A percentile compares a stretch with the other conserved stretches of the same genome.
These are phyloP conservation scores for Fusarium sp. DNA, from an alignment of 2,329 filamentous ascomycete species.

Conservation along the genomic window DNA sequence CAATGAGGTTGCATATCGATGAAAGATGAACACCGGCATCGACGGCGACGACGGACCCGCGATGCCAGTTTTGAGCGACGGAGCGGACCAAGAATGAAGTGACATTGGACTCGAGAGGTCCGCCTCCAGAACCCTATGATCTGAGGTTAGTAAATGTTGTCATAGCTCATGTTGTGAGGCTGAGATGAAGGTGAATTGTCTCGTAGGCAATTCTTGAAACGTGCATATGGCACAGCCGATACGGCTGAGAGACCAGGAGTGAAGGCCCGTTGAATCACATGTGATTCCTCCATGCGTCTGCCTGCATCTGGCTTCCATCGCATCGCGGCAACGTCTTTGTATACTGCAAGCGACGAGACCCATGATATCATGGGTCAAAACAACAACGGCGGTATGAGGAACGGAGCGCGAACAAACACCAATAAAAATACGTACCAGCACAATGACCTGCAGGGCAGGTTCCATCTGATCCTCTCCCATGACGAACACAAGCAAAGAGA, in stretches of 20 bases:
- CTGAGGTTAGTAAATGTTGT: constrained; percentile 26
- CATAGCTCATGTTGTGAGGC: not conserved
- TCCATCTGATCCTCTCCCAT: constrained; percentile 45
- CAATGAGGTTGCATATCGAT: constrained; percentile 83
- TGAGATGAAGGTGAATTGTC: not conserved
- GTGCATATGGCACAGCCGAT: not conserved
- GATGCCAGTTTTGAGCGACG: constrained; percentile 80
- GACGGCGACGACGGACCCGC: constrained; percentile 87
- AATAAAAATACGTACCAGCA: constrained; percentile 69
- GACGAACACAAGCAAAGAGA: constrained; percentile 8
- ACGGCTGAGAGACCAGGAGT: not conserved
- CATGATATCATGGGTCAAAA: constrained; percentile 11
- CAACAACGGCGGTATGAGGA: not conserved
- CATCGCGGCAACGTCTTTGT: not conserved
- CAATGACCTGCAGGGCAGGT: constrained; percentile 78
- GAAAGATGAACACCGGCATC: constrained; percentile 93
- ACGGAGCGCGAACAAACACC: constrained; percentile 11
- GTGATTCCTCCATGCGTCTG: not conserved
- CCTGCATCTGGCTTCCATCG: not conserved
- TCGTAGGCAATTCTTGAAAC: not conserved
- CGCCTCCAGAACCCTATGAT: constrained; percentile 84
- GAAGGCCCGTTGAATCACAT: not conserved
- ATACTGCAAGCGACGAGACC: constrained; percentile 7
- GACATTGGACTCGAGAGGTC: constrained; percentile 88
- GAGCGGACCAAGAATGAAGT: constrained; percentile 92